phyloP scores from a whole-genome alignment of 768 basidiomycete species.

The Termitomyces sp. region DNA sequence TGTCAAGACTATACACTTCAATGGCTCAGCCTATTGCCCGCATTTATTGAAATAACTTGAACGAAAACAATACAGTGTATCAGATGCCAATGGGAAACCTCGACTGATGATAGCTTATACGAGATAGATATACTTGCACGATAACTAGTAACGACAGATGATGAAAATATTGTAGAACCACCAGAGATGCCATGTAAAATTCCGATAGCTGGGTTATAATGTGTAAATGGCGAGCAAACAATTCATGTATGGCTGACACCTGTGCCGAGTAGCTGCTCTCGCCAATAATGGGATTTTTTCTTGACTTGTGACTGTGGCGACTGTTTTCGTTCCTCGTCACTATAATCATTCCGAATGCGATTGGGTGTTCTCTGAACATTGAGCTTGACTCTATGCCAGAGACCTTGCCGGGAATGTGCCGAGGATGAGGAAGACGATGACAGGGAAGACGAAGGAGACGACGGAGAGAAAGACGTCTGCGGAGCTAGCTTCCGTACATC shows the following conservation, averaged over 20 bases:
- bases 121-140: not conserved
- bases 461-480: conserved; percentile 2
- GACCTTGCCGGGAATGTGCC: conserved; percentile 10
- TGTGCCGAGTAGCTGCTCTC: conserved; percentile 8
- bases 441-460: conserved; percentile 2
- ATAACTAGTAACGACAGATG: not conserved
- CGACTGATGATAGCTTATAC: too few species aligned
- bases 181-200: not conserved
- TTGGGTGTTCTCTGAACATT: conserved; percentile 24
- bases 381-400: conserved; percentile 35
- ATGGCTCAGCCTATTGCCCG: too few species aligned
- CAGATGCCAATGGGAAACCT: not conserved
- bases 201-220: not conserved
- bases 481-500: not conserved
- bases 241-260: not conserved
- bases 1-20: too few species aligned
- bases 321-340: conserved; percentile 1
- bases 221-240: not conserved
- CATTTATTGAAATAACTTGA: too few species aligned
- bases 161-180: not conserved
- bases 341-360: not conserved
- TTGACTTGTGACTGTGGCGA: conserved; percentile 6
- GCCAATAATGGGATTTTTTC: conserved; percentile 12
- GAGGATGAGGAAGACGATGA: conserved; percentile 9
- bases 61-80: not conserved